Evolutionary conservation across 225 moss, liverwort and hornwort genomes (phyloP).

Genomic region (Thuidium tamariscinum): DNA sequence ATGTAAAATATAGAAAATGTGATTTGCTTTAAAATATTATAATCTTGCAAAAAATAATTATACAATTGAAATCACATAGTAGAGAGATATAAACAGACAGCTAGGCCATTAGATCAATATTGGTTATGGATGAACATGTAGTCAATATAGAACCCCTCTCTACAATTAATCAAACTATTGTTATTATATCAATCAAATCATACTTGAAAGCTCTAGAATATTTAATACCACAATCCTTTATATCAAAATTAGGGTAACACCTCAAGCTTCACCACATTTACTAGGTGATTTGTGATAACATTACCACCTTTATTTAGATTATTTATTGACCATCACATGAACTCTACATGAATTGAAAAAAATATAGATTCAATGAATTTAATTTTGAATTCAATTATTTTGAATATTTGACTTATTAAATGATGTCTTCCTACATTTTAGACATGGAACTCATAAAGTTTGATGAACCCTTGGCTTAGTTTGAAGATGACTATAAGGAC

Average conservation of each 20-base stretch:
- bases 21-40: too few relatives aligned
- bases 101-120: neutral
- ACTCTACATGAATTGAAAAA: rapidly evolving
- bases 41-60: too few relatives aligned
- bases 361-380: rapidly evolving
- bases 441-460: neutral
- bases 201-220: rapidly evolving
- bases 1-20: too few relatives aligned
- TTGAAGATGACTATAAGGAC: rapidly evolving
- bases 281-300: rapidly evolving
- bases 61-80: neutral
- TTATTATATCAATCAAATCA: rapidly evolving
- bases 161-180: neutral
- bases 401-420: neutral
- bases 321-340: neutral
- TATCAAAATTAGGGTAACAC: rapidly evolving
- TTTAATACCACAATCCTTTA: rapidly evolving
- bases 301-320: neutral
- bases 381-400: neutral
- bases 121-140: rapidly evolving
- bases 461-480: neutral
- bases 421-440: rapidly evolving
- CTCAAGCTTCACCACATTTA: neutral
- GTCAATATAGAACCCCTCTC: rapidly evolving
- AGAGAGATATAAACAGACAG: too few relatives aligned